Conservation (phyloP, 208 protist genomes). For the Porcisia deanei region DNA sequence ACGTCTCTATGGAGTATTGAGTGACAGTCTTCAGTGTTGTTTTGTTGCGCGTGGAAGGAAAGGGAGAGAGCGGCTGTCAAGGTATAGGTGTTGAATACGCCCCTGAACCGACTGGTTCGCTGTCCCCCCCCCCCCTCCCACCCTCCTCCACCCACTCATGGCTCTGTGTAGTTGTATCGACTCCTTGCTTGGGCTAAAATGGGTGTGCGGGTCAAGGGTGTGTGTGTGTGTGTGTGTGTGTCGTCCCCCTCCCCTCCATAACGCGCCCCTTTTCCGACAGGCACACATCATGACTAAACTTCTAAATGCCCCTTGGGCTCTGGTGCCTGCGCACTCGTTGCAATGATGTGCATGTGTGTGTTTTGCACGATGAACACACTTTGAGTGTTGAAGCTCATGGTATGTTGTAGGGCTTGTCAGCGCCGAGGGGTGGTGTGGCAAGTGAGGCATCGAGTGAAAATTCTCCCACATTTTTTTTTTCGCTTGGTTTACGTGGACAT, state of each 20-base stretch:
- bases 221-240: background rate
- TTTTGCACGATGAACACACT: background rate
- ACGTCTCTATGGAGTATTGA: background rate
- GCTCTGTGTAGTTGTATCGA: background rate
- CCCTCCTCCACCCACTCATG: background rate
- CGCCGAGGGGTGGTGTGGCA: background rate
- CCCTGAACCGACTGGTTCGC: background rate
- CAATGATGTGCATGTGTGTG: background rate
- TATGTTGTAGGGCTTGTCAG: background rate
- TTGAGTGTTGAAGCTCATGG: background rate
- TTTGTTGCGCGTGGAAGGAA: background rate
- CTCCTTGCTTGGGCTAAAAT: background rate
- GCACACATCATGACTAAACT: constrained; percentile 2
- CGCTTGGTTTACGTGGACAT: background rate
- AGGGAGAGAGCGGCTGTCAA: background rate
- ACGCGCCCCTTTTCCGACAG: too few species aligned
- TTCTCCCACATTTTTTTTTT: too few species aligned
- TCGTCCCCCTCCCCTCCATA: background rate
- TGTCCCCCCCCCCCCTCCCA: background rate
- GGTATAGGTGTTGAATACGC: background rate
- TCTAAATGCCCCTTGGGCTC: background rate
- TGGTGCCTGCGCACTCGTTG: background rate
- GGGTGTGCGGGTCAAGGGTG: background rate
- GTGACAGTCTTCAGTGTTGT: background rate
- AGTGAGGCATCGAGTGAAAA: background rate